A percentile compares a stretch with the other conserved stretches of the same genome.
Conservation (phyloP, 1,139 yeast genomes). For the Yamadazyma atmosphaerica region DNA sequence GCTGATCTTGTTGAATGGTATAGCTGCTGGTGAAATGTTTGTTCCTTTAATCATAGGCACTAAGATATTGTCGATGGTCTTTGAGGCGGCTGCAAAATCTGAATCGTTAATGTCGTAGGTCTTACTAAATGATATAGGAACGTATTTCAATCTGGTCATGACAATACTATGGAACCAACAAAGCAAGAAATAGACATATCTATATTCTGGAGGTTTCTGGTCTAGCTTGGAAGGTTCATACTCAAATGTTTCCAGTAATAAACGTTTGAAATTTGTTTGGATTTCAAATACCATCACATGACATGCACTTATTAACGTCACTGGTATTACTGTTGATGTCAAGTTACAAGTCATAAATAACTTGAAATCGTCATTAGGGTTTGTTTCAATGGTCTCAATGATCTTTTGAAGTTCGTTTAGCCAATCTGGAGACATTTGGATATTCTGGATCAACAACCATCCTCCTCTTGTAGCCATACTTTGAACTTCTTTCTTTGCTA, state of each 20-base stretch:
- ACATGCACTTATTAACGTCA: constrained; percentile 48
- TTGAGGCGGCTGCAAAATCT: constrained; percentile 60
- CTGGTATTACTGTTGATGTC: constrained; percentile 50
- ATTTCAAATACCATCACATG: constrained; percentile 60
- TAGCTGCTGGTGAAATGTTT: constrained; percentile 45
- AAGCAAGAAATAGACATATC: constrained; percentile 52
- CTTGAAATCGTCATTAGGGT: constrained; percentile 33
- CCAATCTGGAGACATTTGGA: constrained; percentile 73
- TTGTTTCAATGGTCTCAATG: constrained; percentile 26
- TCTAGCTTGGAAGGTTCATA: constrained; percentile 21
- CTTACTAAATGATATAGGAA: constrained; percentile 63
- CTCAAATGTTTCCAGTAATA: constrained; percentile 44
- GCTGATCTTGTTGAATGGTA: constrained; percentile 61
- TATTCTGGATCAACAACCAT: constrained; percentile 79
- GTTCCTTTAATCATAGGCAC: constrained; percentile 19
- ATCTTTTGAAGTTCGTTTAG: constrained; percentile 51
- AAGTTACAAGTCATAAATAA: constrained; percentile 61
- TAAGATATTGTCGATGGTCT: constrained; percentile 45
- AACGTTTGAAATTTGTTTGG: constrained; percentile 57
- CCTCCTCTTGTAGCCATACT: constrained; percentile 45
- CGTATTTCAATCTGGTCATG: constrained; percentile 57
- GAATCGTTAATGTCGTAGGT: constrained; percentile 70
- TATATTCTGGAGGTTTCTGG: constrained; percentile 42
- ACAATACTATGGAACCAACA: constrained; percentile 72
- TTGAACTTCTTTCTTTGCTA: constrained; percentile 56